Conservation (phyloP, 1,284 basidiomycete genomes). For the Heliocybe sulcata region DNA sequence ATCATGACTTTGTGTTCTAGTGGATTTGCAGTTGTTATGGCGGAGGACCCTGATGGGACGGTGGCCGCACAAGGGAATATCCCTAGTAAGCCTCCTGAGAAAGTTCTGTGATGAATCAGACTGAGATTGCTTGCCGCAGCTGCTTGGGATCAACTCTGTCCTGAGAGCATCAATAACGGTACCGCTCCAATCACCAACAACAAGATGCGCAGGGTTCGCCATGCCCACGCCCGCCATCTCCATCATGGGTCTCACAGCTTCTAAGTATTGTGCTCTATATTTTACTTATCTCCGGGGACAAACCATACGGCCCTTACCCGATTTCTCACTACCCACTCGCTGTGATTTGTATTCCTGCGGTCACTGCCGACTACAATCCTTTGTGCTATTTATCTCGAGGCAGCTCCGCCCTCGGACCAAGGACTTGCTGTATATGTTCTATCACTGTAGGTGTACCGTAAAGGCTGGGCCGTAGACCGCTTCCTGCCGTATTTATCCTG, state of each 20-base stretch:
- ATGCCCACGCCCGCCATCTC: neutral
- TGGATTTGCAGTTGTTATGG: slow-evolving; percentile 4
- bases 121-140: neutral
- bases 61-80: too few species aligned
- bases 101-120: neutral
- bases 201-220: neutral
- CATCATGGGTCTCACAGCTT: neutral
- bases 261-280: neutral
- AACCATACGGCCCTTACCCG: too few species aligned
- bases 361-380: neutral
- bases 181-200: neutral
- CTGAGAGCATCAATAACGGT: neutral
- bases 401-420: neutral
- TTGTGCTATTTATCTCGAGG: neutral
- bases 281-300: too few species aligned
- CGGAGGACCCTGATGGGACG: slow-evolving; percentile 1
- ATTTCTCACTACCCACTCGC: neutral
- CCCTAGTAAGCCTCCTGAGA: neutral
- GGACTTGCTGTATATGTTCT: neutral
- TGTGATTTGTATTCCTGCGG: too few species aligned
- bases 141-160: neutral
- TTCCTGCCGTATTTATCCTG: too few species aligned
- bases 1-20: neutral
- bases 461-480: too few species aligned
- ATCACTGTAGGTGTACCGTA: too few species aligned